Evolutionary conservation across 345 rosid species (phyloP).

Genomic region (Isatis tinctoria): DNA sequence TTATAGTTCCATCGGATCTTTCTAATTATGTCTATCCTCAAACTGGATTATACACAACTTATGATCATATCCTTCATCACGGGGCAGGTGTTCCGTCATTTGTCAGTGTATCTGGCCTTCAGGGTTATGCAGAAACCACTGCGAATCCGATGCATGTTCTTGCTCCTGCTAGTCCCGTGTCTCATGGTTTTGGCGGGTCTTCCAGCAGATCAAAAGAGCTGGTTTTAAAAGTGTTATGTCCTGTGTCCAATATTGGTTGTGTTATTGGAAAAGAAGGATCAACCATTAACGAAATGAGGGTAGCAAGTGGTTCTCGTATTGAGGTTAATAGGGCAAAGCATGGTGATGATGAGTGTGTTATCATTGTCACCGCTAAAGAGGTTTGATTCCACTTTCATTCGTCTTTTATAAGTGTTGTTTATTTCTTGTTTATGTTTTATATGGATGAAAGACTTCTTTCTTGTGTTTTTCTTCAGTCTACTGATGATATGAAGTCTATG

Average conservation of each 20-base stretch:
- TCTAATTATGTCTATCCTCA: not conserved
- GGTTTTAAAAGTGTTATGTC: not conserved
- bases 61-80: not conserved
- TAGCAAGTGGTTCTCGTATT: not conserved
- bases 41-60: not conserved
- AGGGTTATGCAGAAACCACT: not conserved
- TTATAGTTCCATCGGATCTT: not conserved
- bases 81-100: not conserved
- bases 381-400: not conserved
- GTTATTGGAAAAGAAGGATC: not conserved
- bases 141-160: not conserved
- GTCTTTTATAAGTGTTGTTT: not conserved
- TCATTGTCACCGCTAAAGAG: not conserved
- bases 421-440: not conserved
- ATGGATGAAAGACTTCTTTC: not conserved
- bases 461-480: not conserved
- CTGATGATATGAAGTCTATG: not conserved
- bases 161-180: not conserved
- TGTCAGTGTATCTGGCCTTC: not conserved
- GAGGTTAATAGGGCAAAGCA: not conserved
- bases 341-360: not conserved
- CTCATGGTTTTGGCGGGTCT: not conserved
- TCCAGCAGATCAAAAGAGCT: not conserved
- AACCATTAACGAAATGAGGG: not conserved
- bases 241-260: not conserved